phyloP scores from a whole-genome alignment of 2,329 filamentous ascomycete genomes.

The Talaromyces sp. region DNA sequence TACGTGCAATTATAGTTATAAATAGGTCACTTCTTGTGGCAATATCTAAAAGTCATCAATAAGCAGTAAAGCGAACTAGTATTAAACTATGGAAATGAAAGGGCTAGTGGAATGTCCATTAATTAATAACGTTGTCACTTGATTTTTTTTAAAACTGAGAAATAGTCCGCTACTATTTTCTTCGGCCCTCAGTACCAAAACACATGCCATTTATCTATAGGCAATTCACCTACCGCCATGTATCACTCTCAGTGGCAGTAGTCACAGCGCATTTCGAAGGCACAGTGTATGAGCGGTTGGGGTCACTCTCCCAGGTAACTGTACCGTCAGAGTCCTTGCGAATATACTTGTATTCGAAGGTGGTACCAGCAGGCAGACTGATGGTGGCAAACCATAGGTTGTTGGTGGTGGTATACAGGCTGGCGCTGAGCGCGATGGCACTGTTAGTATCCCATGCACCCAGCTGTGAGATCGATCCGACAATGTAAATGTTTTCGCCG shows the following conservation, averaged over 20 bases:
- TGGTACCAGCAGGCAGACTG: constrained; percentile 51
- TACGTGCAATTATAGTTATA: too few species aligned
- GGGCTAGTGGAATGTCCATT: too few species aligned
- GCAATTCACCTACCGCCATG: constrained; percentile 27
- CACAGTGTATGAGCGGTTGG: constrained; percentile 40
- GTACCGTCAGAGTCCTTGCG: constrained; percentile 51
- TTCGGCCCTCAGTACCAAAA: not conserved
- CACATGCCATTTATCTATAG: too few species aligned
- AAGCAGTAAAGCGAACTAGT: too few species aligned
- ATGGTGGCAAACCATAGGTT: constrained; percentile 60
- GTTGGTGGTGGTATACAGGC: constrained; percentile 56
- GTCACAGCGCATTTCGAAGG: constrained; percentile 30
- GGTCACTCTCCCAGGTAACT: constrained; percentile 62
- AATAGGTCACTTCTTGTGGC: too few species aligned
- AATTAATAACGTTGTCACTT: too few species aligned
- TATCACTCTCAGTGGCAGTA: constrained; percentile 31
- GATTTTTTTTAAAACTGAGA: too few species aligned
- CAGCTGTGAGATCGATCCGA: constrained; percentile 56
- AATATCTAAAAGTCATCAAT: too few species aligned
- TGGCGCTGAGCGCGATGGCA: constrained; percentile 57
- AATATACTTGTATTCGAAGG: constrained; percentile 66
- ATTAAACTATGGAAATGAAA: too few species aligned
- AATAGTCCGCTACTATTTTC: not conserved
- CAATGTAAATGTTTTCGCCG: constrained; percentile 63
- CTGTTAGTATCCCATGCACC: constrained; percentile 58